Evolutionary conservation across 1,284 basidiomycete genomes (phyloP).

Genomic region (Leccinum insolens): DNA sequence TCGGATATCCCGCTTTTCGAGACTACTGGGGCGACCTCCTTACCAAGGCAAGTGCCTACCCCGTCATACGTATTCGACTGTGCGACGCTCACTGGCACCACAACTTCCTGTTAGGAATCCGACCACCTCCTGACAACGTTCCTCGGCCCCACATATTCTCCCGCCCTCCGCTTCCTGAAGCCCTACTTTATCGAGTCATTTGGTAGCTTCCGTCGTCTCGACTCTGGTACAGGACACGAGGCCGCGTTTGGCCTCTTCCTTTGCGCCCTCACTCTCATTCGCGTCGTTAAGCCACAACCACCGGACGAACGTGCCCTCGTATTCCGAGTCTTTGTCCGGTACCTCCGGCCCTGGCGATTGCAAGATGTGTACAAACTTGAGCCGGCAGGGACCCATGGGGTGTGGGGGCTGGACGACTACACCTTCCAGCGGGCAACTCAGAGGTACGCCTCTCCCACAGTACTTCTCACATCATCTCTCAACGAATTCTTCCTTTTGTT

Average conservation of each 20-base stretch:
- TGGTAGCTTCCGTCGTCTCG: slow-evolving; percentile 89
- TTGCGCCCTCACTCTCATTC: slow-evolving; percentile 63
- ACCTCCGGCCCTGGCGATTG: slow-evolving; percentile 77
- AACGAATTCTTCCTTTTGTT: slow-evolving; percentile 7
- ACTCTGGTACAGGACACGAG: slow-evolving; percentile 98
- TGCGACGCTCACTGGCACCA: slow-evolving; percentile 13
- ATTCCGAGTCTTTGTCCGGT: slow-evolving; percentile 71
- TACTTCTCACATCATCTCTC: slow-evolving; percentile 7
- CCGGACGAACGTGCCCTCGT: slow-evolving; percentile 66
- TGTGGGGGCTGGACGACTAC: slow-evolving; percentile 98
- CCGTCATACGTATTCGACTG: not conserved
- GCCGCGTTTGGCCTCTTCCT: slow-evolving; percentile 85
- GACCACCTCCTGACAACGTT: slow-evolving; percentile 57
- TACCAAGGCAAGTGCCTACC: slow-evolving; percentile 60
- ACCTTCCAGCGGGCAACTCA: slow-evolving; percentile 88
- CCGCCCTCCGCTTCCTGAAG: slow-evolving; percentile 60
- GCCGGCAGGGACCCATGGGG: slow-evolving; percentile 96
- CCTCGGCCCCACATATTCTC: slow-evolving; percentile 43
- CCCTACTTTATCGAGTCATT: slow-evolving; percentile 87
- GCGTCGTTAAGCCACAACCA: slow-evolving; percentile 57
- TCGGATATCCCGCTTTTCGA: slow-evolving; percentile 93
- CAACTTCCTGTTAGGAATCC: slow-evolving; percentile 50
- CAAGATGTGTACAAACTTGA: slow-evolving; percentile 93
- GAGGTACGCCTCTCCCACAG: slow-evolving; percentile 48
- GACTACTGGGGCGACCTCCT: slow-evolving; percentile 79